Base-by-base conservation (phyloP, 495 filamentous ascomycete genomes). In the Neurospora cerealis region DNA sequence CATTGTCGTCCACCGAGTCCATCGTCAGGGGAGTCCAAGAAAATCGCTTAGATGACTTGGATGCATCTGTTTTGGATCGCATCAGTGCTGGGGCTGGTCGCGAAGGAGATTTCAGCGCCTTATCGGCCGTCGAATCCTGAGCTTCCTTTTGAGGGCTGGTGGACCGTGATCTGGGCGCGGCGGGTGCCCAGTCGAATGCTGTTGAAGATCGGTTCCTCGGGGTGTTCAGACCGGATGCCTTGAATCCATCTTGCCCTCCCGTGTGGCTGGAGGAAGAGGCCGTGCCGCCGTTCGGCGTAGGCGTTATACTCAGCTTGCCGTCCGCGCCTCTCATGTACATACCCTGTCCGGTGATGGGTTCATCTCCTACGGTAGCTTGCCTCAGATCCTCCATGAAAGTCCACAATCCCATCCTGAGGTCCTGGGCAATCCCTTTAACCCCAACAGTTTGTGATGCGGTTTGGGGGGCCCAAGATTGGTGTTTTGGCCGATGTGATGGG, bases 321-420 rank as follows among this genome's bases (percentile, higher is more conserved):
- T 80, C 76, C 17, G 32, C 71, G 17, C 77, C 78, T 17, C 79
- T 75, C 74, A 84, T 73, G 81, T 85, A 78, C 76, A 81, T 71
- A 34, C 82, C 84, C 21, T 84, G 86, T 46, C 87, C 90, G 71
- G 85, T 89, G 73, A 93, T 89, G 13, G 89, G 92, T 81, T 98
- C 96, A 39, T 98, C 96, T 46, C 95, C 96, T 15, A 98, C 93
- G 3, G 96, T 97, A 17, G 93, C 96, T 83, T 99, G 96, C 75
- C 94, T 87, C 36, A 99, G 87, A 81, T 98, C 96, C 79, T 98
- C 96, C 74, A 98, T 87, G 80, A 98, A 99, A 17, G 93, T 97
- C 93, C 93, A 96, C n/a, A 98, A 83, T 0, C 96, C 96, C 48
- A 94, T 89, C 75, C 91, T 91, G 77, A 99, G 88, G 80, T 97